phyloP scores from a whole-genome alignment of 805 yeast genomes.

The Alloascoidea africana region DNA sequence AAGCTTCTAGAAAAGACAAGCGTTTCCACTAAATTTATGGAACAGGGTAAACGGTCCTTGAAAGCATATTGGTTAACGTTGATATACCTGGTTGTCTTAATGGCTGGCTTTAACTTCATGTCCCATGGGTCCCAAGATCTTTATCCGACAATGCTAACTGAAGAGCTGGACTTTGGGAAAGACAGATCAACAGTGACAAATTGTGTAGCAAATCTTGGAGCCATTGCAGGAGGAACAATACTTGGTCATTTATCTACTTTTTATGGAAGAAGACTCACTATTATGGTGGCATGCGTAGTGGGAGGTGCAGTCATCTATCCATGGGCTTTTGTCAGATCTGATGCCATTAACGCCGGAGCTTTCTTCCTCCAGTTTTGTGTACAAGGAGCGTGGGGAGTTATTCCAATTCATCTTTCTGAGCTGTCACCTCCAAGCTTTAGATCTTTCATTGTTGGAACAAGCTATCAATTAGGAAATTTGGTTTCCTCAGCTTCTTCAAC shows the following conservation, averaged over 20 bases:
- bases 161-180: constrained; percentile 30
- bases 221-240: constrained; percentile 45
- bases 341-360: constrained; percentile 39
- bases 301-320: constrained; percentile 54
- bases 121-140: constrained; percentile 67
- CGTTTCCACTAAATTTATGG: no score
- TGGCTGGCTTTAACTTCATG: constrained; percentile 59
- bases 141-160: constrained; percentile 45
- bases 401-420: constrained; percentile 52
- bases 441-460: constrained; percentile 43
- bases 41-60: constrained; percentile 21
- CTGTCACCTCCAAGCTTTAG: constrained; percentile 52
- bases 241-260: constrained; percentile 42
- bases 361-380: constrained; percentile 53
- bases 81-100: constrained; percentile 38
- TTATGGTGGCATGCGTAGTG: constrained; percentile 31
- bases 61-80: constrained; percentile 45
- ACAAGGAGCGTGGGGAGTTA: constrained; percentile 65
- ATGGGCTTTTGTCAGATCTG: constrained; percentile 33
- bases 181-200: constrained; percentile 43
- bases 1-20: no score
- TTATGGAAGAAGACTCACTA: constrained; percentile 45
- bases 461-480: constrained; percentile 60
- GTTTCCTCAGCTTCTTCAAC: constrained; percentile 60
- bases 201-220: constrained; percentile 53